phyloP scores from a whole-genome alignment of 345 rosid genomes.

The Clarkia xantiana region DNA sequence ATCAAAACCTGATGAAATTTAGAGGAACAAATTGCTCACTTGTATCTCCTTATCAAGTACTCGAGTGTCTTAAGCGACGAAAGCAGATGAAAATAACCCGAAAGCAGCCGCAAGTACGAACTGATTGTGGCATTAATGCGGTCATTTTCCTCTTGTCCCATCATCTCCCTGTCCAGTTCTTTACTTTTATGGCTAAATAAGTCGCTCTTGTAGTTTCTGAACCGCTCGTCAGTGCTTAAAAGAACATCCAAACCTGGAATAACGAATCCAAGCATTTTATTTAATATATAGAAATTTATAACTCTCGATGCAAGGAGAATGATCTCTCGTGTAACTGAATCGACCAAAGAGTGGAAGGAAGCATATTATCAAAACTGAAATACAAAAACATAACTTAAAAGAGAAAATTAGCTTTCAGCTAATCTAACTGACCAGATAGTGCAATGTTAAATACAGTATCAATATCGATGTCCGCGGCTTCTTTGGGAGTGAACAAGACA shows the following conservation, averaged over 20 bases:
- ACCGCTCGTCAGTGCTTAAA: slow-evolving; percentile 46
- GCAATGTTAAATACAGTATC: slow-evolving; percentile 50
- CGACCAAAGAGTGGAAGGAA: not conserved
- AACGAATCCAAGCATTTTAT: not conserved
- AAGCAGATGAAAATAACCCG: no score
- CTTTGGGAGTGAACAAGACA: slow-evolving; percentile 34
- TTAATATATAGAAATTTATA: no score
- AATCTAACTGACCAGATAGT: slow-evolving; percentile 27
- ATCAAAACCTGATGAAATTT: not conserved
- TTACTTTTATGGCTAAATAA: slow-evolving; percentile 65
- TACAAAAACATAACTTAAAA: not conserved
- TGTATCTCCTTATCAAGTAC: slow-evolving; percentile 85
- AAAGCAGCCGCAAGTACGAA: slow-evolving; percentile 51
- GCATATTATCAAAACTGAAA: not conserved
- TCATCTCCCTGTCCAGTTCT: slow-evolving; percentile 69
- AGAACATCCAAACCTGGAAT: slow-evolving; percentile 72
- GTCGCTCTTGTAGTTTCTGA: slow-evolving; percentile 39
- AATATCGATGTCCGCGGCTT: slow-evolving; percentile 65
- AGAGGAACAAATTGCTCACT: slow-evolving; percentile 31
- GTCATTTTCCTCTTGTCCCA: slow-evolving; percentile 45
- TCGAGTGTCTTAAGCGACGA: slow-evolving; percentile 74
- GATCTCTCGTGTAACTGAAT: not conserved
- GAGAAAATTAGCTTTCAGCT: not conserved
- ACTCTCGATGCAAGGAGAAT: no score
- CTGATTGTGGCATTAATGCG: slow-evolving; percentile 39